A percentile compares a stretch with the other conserved stretches of the same genome.
Conservation (phyloP, 805 yeast species). For the Wickerhamiella brachini region DNA sequence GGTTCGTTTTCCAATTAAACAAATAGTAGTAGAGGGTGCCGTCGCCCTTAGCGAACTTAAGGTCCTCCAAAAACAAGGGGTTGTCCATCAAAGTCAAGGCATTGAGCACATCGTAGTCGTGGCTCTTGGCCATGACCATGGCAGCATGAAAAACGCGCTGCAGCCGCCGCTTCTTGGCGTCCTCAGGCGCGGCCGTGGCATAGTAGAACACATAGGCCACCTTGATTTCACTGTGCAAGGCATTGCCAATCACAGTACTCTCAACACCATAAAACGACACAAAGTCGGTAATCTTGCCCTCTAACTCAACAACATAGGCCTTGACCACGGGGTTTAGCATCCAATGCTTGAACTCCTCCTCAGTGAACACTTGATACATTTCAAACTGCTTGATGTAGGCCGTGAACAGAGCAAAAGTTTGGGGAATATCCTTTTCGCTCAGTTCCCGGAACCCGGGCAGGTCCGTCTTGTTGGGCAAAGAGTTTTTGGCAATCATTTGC, state of each 20-base stretch:
- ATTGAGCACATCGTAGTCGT: constrained; percentile 79
- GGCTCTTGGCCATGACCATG: constrained; percentile 52
- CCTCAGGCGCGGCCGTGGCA: constrained; percentile 43
- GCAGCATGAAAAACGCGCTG: constrained; percentile 55
- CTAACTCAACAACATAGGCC: constrained; percentile 63
- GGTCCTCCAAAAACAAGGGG: constrained; percentile 60
- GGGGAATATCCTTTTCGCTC: constrained; percentile 46
- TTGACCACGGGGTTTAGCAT: constrained; percentile 39
- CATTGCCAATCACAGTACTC: constrained; percentile 58
- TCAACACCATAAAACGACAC: constrained; percentile 83
- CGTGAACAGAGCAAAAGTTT: constrained; percentile 44
- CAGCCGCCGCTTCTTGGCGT: constrained; percentile 44
- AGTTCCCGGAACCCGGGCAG: constrained; percentile 45
- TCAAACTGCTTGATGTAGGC: constrained; percentile 60
- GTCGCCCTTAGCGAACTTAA: constrained; percentile 88
- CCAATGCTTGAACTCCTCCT: constrained; percentile 72
- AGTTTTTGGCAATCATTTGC: constrained; percentile 48
- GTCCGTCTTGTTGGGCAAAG: constrained; percentile 39
- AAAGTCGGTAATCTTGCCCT: constrained; percentile 59
- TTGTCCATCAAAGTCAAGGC: constrained; percentile 88
- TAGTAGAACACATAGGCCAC: constrained; percentile 87
- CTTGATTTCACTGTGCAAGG: constrained; percentile 51
- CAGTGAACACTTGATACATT: constrained; percentile 51
- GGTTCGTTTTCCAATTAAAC: constrained; percentile 78
- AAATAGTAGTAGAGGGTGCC: constrained; percentile 82